Evolutionary conservation across 768 basidiomycete species (phyloP).

Genomic region (Dictyophora rubrovolvata): DNA sequence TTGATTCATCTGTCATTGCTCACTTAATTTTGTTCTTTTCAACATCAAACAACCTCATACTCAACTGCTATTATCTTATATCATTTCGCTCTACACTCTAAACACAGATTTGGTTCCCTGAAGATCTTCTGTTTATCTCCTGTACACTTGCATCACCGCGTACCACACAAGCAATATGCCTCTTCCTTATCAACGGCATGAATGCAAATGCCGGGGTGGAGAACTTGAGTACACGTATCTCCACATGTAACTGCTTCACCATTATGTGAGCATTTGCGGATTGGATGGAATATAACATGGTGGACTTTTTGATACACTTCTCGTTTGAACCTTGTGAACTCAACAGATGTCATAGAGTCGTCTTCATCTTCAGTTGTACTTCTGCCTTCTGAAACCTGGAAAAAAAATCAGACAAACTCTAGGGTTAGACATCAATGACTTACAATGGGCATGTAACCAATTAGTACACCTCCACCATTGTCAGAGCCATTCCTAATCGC

Average conservation of each 20-base stretch:
- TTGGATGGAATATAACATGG: constrained; percentile 12
- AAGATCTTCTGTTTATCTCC: too few relatives aligned
- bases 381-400: background rate
- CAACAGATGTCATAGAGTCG: constrained; percentile 13
- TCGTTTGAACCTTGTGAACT: constrained; percentile 20
- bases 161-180: constrained; percentile 18
- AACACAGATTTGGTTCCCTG: too few relatives aligned
- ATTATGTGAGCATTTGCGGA: constrained; percentile 15
- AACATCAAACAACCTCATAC: too few relatives aligned
- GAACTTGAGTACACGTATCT: constrained; percentile 15
- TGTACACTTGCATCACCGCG: too few relatives aligned
- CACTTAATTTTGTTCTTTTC: too few relatives aligned
- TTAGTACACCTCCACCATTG: constrained; percentile 24
- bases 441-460: constrained; percentile 23
- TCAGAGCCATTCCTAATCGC: constrained; percentile 24
- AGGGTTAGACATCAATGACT: background rate
- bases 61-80: too few relatives aligned
- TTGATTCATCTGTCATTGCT: too few relatives aligned
- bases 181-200: constrained; percentile 24
- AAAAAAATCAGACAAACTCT: background rate
- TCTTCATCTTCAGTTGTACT: constrained; percentile 19
- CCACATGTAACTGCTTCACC: constrained; percentile 18
- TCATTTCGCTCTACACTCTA: too few relatives aligned
- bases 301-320: constrained; percentile 23
- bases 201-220: constrained; percentile 22